Conservation (phyloP, 768 basidiomycete genomes). For the Agrocybe praecox region DNA sequence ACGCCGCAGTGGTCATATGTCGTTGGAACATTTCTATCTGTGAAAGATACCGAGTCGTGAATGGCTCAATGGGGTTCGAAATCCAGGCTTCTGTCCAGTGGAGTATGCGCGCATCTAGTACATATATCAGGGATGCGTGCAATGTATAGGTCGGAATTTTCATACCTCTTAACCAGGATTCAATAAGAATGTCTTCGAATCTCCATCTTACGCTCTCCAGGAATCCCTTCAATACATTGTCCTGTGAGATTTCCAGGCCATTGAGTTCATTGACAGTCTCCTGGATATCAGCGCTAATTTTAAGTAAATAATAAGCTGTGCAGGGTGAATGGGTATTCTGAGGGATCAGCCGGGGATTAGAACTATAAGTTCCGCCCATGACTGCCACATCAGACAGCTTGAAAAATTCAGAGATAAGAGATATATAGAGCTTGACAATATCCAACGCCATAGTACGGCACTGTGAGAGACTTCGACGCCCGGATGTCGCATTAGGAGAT, state of each 20-base stretch:
- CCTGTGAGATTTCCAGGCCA: slow-evolving; percentile 79
- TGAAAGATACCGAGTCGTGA: slow-evolving; percentile 74
- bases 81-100: slow-evolving; percentile 89
- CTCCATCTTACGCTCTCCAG: slow-evolving; percentile 86
- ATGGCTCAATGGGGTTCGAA: slow-evolving; percentile 58
- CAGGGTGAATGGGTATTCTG: slow-evolving; percentile 80
- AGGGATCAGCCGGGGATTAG: slow-evolving; percentile 62
- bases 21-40: slow-evolving; percentile 82
- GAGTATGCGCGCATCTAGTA: slow-evolving; percentile 78
- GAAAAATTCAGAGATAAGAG: slow-evolving; percentile 86
- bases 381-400: slow-evolving; percentile 68
- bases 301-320: slow-evolving; percentile 77
- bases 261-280: slow-evolving; percentile 85
- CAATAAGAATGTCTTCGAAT: slow-evolving; percentile 80
- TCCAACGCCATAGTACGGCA: slow-evolving; percentile 88
- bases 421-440: slow-evolving; percentile 83
- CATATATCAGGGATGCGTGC: background rate
- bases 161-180: slow-evolving; percentile 83
- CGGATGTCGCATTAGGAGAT: slow-evolving; percentile 30
- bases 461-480: slow-evolving; percentile 80
- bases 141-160: slow-evolving; percentile 7
- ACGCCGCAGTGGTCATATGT: slow-evolving; percentile 72
- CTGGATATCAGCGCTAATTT: slow-evolving; percentile 81
- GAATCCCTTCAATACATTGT: slow-evolving; percentile 71
- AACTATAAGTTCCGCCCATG: slow-evolving; percentile 38